Evolutionary conservation across 106 monocot genomes (phyloP), one percentile per base, ranked within the genome.

Genomic region (Dendrobium nobile): DNA sequence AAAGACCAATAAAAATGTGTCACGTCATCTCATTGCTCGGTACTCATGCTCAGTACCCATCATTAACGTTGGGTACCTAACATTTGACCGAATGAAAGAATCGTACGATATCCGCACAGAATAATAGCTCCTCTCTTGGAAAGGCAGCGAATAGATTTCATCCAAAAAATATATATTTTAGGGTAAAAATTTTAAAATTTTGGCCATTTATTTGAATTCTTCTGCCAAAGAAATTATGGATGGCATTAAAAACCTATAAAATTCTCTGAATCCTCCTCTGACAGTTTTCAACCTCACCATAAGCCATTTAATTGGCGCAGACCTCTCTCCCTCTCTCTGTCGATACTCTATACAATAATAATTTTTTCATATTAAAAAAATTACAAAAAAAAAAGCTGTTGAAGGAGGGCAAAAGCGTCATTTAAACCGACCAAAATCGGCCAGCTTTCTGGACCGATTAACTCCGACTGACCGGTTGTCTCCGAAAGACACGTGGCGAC

Each of bases 361-460:
- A 61, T 2, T 5, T 9, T 61, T 61, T 22, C 22, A 61, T 61
- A 61, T 61, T 61, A 61, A n/a, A 61, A 61, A 61, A 61, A 6
- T 61, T n/a, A 61, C 20, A 22, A 61, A 61, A 61, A 61, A 56
- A 1, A 56, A 11, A 16, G 17, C 9, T 10, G 54, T 17, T 3
- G 0, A 24, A 26, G 4, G 70, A 19, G 74, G 19, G 6, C 17
- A 43, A 74, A 65, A 75, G 8, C 54, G 82, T 89, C 83, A 89
- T 31, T 75, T 54, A 13, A 87, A 87, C 70, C 82, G 58, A n/a
- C 87, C 87, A 26, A 70, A 47, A 9, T 85, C 87, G 17, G 87
- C 82, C 13, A 87, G 61, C 81, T 89, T 87, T 75, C 82, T 80
- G 22, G 89, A 87, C n/a, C 82, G 79, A 67, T 82, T 61, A 18